Evolutionary conservation across 2,329 filamentous ascomycete genomes (phyloP), one percentile per base, ranked within the genome.

Genomic region (Paraphoma chrysanthemicola): DNA sequence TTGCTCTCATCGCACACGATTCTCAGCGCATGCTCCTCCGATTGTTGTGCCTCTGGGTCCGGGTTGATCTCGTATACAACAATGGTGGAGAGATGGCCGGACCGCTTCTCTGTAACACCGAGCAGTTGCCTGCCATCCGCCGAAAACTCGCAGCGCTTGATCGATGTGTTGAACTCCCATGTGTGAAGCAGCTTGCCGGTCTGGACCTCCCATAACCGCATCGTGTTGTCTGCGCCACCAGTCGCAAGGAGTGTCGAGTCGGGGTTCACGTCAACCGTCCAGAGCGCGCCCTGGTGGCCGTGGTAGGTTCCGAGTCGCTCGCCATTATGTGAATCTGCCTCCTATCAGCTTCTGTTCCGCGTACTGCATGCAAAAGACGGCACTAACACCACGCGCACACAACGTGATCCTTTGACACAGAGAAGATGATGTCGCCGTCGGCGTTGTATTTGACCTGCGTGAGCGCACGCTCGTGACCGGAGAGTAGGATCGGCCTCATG

Each of bases 61-160:
- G 89, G 87, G 78, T 88, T 89, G 84, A 99, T 90, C 77, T 97
- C 91, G 75, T 96, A 86, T 63, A 98, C 93, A 61, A 94, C 89
- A 73, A 99, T 97, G 68, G 93, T 96, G 76, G 92, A 92, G 66
- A 98, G 85, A 81, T 92, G 94, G 68, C 95, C 95, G 88, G 96
- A 97, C 73, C 95, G 92, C 90, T 97, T 97, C 84, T 99, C 95
- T 51, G 95, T 99, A 63, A 99, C 93, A 63, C 92, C 94, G 65
- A 99, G 84, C 71, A 99, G 85, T 81, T 91, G 88, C 74, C 87
- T 90, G 73, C 94, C 95, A 80, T 99, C 95, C 73, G 96, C 90
- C 77, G 89, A 93, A 84, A 99, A 99, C 82, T 97, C 94, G 78
- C 97, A 93, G 72, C 95, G 88, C 88, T 99, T 98, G 79, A 99